Conservation (phyloP, 441 rosid species). For the Bruguiera hainesii region DNA sequence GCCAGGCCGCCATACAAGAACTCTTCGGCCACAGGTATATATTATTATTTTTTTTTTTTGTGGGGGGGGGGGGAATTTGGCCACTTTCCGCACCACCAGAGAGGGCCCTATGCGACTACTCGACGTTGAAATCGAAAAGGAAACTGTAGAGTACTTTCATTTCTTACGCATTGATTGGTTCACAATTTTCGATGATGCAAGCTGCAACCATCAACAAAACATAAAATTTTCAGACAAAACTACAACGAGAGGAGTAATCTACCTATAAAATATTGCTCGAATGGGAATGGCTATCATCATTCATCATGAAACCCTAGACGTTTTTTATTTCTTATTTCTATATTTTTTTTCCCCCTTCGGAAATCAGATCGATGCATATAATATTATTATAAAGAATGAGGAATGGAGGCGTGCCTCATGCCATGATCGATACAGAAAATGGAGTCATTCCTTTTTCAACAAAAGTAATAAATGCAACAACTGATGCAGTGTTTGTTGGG, state of each 20-base stretch:
- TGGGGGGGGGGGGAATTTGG: conserved; percentile 22
- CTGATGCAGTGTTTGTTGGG: neutral
- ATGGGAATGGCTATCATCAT: too few relatives aligned
- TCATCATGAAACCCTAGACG: neutral
- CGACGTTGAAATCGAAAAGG: conserved; percentile 37
- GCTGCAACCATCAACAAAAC: too few relatives aligned
- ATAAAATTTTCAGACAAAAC: too few relatives aligned
- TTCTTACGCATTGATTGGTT: neutral
- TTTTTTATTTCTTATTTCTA: too few relatives aligned
- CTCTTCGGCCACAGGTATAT: neutral
- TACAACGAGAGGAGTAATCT: too few relatives aligned
- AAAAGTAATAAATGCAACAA: neutral
- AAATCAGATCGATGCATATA: neutral
- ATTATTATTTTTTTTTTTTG: neutral
- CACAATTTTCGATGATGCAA: neutral
- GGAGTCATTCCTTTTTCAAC: neutral
- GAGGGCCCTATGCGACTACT: conserved; percentile 49
- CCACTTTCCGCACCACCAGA: conserved; percentile 26
- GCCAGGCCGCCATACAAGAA: neutral
- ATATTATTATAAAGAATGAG: neutral
- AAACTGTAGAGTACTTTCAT: conserved; percentile 3
- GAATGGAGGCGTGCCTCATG: conserved; percentile 1
- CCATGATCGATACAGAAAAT: neutral
- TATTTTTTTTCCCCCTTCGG: neutral
- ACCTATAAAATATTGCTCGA: too few relatives aligned